These are phyloP conservation scores for Solanum hybrid DNA, from an alignment of 305 asterid genomes.

Conservation along the genomic window DNA sequence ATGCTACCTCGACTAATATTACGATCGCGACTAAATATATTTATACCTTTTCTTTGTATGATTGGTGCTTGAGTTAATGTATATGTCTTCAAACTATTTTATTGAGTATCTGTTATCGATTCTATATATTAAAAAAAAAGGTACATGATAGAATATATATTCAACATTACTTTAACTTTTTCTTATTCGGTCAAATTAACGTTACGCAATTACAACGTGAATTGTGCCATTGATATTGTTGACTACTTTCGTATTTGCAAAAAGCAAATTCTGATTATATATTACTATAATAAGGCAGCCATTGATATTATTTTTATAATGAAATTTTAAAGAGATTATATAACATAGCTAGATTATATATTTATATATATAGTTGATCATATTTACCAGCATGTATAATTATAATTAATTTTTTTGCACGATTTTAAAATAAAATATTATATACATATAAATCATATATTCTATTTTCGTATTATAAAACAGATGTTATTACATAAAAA, in stretches of 20 bases:
- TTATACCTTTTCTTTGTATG: not conserved
- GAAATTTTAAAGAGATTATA: too few relatives aligned
- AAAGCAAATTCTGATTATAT: not conserved
- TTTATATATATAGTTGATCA: too few relatives aligned
- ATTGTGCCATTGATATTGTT: constrained; percentile 3
- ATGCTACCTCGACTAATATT: rapidly evolving
- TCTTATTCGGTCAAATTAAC: not conserved
- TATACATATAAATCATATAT: not conserved
- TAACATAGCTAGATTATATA: too few relatives aligned
- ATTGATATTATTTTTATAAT: too few relatives aligned
- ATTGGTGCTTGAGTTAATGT: not conserved
- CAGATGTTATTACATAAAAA: too few relatives aligned
- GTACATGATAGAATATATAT: not conserved
- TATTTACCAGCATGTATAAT: too few relatives aligned
- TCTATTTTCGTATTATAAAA: too few relatives aligned
- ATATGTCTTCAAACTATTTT: not conserved
- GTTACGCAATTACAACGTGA: not conserved
- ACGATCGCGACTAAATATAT: not conserved
- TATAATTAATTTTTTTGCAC: too few relatives aligned
- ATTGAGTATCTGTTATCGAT: not conserved
- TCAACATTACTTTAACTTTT: not conserved
- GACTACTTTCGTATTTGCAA: not conserved
- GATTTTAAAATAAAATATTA: too few relatives aligned
- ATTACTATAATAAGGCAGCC: too few relatives aligned
- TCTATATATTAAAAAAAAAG: not conserved